Evolutionary conservation across 2,329 filamentous ascomycete genomes (phyloP).

Genomic region (Meredithiella fracta): DNA sequence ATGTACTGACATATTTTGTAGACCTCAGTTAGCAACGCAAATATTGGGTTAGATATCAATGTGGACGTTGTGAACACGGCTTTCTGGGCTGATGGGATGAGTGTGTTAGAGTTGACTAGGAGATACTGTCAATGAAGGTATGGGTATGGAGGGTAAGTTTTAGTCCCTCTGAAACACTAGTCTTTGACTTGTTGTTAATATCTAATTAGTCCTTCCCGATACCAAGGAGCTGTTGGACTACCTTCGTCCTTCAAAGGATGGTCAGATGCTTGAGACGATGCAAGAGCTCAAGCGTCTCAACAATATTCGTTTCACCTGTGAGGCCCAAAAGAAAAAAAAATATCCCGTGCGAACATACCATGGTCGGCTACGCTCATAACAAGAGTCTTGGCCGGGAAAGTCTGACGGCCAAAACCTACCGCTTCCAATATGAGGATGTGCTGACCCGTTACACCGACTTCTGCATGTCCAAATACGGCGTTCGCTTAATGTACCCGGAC

Average conservation of each 20-base stretch:
- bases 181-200: too few relatives aligned
- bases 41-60: slow-evolving; percentile 59
- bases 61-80: slow-evolving; percentile 83
- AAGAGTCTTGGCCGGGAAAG: slow-evolving; percentile 29
- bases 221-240: not conserved
- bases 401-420: slow-evolving; percentile 33
- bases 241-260: not conserved
- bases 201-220: not conserved
- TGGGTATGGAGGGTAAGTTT: slow-evolving; percentile 18
- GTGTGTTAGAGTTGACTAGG: not conserved
- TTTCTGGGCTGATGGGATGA: slow-evolving; percentile 47
- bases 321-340: slow-evolving; percentile 26
- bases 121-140: not conserved
- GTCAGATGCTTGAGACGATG: slow-evolving; percentile 18
- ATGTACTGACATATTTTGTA: slow-evolving; percentile 1
- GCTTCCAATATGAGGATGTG: slow-evolving; percentile 36
- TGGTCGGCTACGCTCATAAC: slow-evolving; percentile 35
- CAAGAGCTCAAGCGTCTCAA: slow-evolving; percentile 36
- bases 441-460: slow-evolving; percentile 35
- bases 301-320: slow-evolving; percentile 39
- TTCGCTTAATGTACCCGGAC: slow-evolving; percentile 28
- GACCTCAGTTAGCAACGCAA: slow-evolving; percentile 19
- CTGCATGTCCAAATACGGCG: slow-evolving; percentile 38
- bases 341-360: slow-evolving; percentile 36
- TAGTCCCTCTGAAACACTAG: too few relatives aligned